These are phyloP conservation scores for Bacidia rubella DNA, from an alignment of 495 filamentous ascomycete species.

Conservation along the genomic window DNA sequence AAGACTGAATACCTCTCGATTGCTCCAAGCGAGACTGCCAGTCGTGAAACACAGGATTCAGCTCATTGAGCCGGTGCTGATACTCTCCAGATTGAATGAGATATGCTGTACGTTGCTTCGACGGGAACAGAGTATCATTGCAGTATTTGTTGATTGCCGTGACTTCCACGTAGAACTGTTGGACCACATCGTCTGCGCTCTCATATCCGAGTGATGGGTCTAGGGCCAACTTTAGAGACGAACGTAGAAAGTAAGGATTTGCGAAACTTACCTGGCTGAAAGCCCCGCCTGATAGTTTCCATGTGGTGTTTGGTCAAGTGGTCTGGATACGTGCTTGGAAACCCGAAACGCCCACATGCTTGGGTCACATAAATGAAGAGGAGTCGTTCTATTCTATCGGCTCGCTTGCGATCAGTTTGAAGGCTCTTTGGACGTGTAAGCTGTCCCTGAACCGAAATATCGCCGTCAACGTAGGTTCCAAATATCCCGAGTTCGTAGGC, in stretches of 20 bases:
- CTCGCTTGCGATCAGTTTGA: constrained; percentile 31
- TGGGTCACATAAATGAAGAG: constrained; percentile 84
- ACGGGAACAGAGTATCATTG: constrained; percentile 73
- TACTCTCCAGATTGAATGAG: constrained; percentile 79
- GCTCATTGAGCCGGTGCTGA: constrained; percentile 60
- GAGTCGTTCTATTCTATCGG: constrained; percentile 68
- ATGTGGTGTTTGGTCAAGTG: constrained; percentile 29
- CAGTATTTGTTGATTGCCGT: constrained; percentile 79
- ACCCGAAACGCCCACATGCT: constrained; percentile 78
- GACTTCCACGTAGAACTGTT: constrained; percentile 83
- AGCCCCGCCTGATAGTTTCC: constrained; percentile 3
- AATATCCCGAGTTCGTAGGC: constrained; percentile 93
- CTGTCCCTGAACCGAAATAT: neutral
- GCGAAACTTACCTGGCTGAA: constrained; percentile 6
- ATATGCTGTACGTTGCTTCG: constrained; percentile 67
- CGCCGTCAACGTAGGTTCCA: constrained; percentile 39
- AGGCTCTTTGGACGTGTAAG: neutral
- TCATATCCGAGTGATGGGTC: constrained; percentile 45
- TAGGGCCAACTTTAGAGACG: constrained; percentile 20
- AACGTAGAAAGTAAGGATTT: constrained; percentile 28
- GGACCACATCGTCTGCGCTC: constrained; percentile 41
- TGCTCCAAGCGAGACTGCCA: constrained; percentile 67
- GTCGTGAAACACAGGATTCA: constrained; percentile 58
- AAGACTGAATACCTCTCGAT: constrained; percentile 34
- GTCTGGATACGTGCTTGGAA: constrained; percentile 85